phyloP scores from a whole-genome alignment of 805 yeast genomes.

The Metschnikowia kunwiensis region DNA sequence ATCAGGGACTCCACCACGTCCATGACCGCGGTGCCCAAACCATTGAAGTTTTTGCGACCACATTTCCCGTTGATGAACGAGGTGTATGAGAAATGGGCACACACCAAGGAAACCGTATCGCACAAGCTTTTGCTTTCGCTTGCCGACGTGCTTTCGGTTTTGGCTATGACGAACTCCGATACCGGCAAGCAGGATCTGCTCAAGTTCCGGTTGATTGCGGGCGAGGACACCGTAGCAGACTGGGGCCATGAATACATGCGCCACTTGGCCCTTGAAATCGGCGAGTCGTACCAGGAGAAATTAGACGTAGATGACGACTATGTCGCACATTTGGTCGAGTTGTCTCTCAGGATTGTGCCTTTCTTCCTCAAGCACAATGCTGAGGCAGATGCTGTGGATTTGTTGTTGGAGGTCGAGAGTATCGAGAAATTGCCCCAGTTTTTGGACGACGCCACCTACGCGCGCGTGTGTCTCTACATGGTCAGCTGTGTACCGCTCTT shows the following conservation, averaged over 20 bases:
- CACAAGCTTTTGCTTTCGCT: slow-evolving; percentile 49
- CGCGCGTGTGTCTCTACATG: slow-evolving; percentile 90
- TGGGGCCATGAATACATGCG: slow-evolving; percentile 99
- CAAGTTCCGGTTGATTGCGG: slow-evolving; percentile 65
- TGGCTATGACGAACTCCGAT: slow-evolving; percentile 92
- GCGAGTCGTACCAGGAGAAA: slow-evolving; percentile 69
- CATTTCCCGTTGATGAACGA: slow-evolving; percentile 68
- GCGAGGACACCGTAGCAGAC: slow-evolving; percentile 60
- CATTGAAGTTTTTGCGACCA: slow-evolving; percentile 91
- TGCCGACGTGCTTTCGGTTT: slow-evolving; percentile 87
- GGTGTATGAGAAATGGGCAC: slow-evolving; percentile 65
- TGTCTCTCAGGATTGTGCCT: slow-evolving; percentile 79
- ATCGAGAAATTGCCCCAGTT: slow-evolving; percentile 78
- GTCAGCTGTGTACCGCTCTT: slow-evolving; percentile 94
- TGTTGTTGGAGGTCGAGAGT: slow-evolving; percentile 82
- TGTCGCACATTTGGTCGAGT: slow-evolving; percentile 48
- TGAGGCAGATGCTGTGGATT: slow-evolving; percentile 97
- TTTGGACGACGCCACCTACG: slow-evolving; percentile 80
- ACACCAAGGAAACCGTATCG: slow-evolving; percentile 21
- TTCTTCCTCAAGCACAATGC: slow-evolving; percentile 92
- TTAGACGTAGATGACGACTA: slow-evolving; percentile 35
- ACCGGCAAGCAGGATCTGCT: slow-evolving; percentile 76
- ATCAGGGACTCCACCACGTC: slow-evolving; percentile 94
- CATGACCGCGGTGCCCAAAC: slow-evolving; percentile 99
- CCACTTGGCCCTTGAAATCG: slow-evolving; percentile 92